phyloP scores from a whole-genome alignment of 371 early-diverging fungal species.

The Mortierella sp. region DNA sequence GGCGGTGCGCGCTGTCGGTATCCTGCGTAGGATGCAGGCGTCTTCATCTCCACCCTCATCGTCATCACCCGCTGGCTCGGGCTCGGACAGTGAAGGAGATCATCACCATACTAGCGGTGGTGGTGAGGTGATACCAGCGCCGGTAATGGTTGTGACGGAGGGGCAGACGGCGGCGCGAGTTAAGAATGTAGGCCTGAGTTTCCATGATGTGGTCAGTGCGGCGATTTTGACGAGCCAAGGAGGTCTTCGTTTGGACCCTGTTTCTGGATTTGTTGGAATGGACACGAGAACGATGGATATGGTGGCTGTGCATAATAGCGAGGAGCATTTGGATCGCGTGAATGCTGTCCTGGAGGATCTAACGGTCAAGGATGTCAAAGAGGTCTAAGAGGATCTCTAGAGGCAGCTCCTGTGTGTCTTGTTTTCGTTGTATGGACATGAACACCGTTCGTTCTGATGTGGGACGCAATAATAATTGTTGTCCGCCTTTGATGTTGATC shows the following conservation, averaged over 20 bases:
- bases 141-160: not conserved
- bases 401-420: not conserved
- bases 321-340: not conserved
- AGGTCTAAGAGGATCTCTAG: not conserved
- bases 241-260: not conserved
- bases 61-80: not conserved
- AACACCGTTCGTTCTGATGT: too few species aligned
- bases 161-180: not conserved
- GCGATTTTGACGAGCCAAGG: conserved; percentile 26
- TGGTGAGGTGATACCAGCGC: not conserved
- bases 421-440: too few species aligned
- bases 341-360: conserved; percentile 1
- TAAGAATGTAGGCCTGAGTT: conserved; percentile 7
- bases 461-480: too few species aligned
- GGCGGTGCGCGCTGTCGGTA: conserved; percentile 60
- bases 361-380: not conserved
- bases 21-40: conserved; percentile 33
- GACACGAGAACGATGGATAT: not conserved
- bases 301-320: not conserved
- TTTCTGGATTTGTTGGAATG: not conserved
- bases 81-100: not conserved
- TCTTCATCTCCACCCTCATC: not conserved
- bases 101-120: too few species aligned
- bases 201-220: conserved; percentile 38
- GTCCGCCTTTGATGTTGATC: too few species aligned